phyloP scores from a whole-genome alignment of 768 basidiomycete genomes.

The Exsudoporus frostii region DNA sequence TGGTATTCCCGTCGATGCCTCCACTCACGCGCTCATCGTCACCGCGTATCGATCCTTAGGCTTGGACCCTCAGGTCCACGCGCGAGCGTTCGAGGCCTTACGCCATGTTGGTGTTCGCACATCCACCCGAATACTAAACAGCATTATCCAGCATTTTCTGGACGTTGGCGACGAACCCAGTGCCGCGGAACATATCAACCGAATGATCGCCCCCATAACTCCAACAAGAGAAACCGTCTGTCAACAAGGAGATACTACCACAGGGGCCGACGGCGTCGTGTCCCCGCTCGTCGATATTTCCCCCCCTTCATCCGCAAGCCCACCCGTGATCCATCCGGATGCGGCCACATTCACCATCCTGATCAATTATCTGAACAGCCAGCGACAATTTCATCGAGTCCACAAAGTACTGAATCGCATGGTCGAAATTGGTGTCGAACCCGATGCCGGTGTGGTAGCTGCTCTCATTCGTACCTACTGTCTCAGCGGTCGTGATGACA shows the following conservation, averaged over 20 bases:
- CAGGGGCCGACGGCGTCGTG: slow-evolving; percentile 29
- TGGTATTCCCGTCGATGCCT: slow-evolving; percentile 50
- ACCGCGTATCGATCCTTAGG: slow-evolving; percentile 60
- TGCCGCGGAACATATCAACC: slow-evolving; percentile 45
- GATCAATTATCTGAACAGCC: slow-evolving; percentile 51
- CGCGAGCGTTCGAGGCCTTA: slow-evolving; percentile 48
- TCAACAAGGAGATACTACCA: slow-evolving; percentile 25
- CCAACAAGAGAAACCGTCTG: slow-evolving; percentile 21
- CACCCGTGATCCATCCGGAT: slow-evolving; percentile 40
- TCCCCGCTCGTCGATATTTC: slow-evolving; percentile 2
- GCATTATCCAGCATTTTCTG: slow-evolving; percentile 59
- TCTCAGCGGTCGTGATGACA: slow-evolving; percentile 40
- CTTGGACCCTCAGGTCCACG: slow-evolving; percentile 50
- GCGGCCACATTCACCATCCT: slow-evolving; percentile 61
- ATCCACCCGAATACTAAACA: slow-evolving; percentile 63
- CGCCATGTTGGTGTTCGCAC: slow-evolving; percentile 36
- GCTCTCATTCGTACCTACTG: slow-evolving; percentile 60
- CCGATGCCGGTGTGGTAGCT: slow-evolving; percentile 46
- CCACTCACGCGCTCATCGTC: slow-evolving; percentile 59
- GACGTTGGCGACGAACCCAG: slow-evolving; percentile 50
- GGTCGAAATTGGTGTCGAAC: slow-evolving; percentile 38
- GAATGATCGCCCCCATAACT: slow-evolving; percentile 47
- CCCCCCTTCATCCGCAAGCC: background rate
- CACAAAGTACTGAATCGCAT: slow-evolving; percentile 48
- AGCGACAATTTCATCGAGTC: slow-evolving; percentile 43